Base-by-base conservation (phyloP, 2,329 filamentous ascomycete genomes). In the Diaporthe sp. region DNA sequence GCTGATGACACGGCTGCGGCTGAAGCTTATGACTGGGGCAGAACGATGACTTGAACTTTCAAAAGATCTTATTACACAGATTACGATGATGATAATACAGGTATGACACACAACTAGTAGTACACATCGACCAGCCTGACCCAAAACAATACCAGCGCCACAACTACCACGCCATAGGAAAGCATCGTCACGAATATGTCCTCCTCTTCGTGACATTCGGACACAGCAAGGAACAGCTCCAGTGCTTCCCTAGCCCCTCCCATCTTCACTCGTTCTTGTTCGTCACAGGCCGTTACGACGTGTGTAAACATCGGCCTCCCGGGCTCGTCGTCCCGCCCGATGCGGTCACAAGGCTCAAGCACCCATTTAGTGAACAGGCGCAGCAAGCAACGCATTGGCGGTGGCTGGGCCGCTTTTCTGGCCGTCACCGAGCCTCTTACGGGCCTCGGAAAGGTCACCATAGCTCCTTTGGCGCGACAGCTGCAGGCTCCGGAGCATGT, bases 401-500 rank as follows among this genome's bases (percentile, higher is more conserved):
- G 55, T 70, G 12, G 53, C 73, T 12, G 39, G 39, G 55, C 61
- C 73, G 31, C 71, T 73, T 61, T 75, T 75, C 46, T 71, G 62
- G 61, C 71, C 57, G 46, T 73, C 71, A 37, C 75, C 75, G 10
- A 75, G 73, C 70, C 69, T 70, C 62, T 71, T 75, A 19, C 75
- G 55, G 34, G 75, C 75, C 62, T 75, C 75, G 5, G 68, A 73
- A 15, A 77, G 75, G 44, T 77, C 75, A 1, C 75, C 75, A 22
- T 73, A 77, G 75, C 75, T 77, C 46, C 75, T 74, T 19, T 75
- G 73, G 31, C 75, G 73, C 28, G 73, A 75, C 4, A 75, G 69
- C 75, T 77, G 69, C 61, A 77, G 73, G 42, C 75, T 75, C 12
- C 75, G 73, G 25, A 77, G 69, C 75, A 77, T 77, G 62, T 77